A percentile compares a stretch with the other conserved stretches of the same genome.
phyloP scores from a whole-genome alignment of 192 early-diverging fungal species.

The Anaeromyces robustus region DNA sequence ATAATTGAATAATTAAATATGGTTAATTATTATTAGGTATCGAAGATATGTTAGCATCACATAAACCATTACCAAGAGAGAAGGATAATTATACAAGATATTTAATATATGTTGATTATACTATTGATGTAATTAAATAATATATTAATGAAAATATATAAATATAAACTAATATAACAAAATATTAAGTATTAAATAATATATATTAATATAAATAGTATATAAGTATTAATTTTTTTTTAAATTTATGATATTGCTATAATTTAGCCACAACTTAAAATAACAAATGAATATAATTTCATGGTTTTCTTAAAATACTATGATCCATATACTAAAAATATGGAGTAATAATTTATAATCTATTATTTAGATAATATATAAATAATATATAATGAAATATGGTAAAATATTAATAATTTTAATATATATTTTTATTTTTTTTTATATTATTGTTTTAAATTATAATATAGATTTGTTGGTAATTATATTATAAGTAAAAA shows the following conservation, averaged over 20 bases:
- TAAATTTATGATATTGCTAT: too few relatives aligned
- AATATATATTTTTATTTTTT: not conserved
- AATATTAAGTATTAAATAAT: too few relatives aligned
- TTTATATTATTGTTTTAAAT: not conserved
- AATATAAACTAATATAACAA: too few relatives aligned
- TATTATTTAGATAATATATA: too few relatives aligned
- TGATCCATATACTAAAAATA: conserved; percentile 34
- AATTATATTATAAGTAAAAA: not conserved
- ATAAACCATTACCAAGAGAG: not conserved
- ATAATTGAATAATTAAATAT: too few relatives aligned
- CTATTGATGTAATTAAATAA: not conserved
- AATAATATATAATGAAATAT: too few relatives aligned
- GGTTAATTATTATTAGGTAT: not conserved
- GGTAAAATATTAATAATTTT: too few relatives aligned
- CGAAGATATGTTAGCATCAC: not conserved
- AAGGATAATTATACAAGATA: not conserved
- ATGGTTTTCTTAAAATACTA: conserved; percentile 80
- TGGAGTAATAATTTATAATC: conserved; percentile 32
- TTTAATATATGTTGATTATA: not conserved
- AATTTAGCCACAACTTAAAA: not conserved
- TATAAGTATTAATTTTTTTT: too few relatives aligned
- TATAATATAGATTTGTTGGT: not conserved
- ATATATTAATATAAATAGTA: too few relatives aligned
- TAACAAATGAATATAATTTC: conserved; percentile 7
- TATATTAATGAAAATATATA: too few relatives aligned